Conservation (phyloP, 2,329 filamentous ascomycete genomes). For the Botrytis elliptica region DNA sequence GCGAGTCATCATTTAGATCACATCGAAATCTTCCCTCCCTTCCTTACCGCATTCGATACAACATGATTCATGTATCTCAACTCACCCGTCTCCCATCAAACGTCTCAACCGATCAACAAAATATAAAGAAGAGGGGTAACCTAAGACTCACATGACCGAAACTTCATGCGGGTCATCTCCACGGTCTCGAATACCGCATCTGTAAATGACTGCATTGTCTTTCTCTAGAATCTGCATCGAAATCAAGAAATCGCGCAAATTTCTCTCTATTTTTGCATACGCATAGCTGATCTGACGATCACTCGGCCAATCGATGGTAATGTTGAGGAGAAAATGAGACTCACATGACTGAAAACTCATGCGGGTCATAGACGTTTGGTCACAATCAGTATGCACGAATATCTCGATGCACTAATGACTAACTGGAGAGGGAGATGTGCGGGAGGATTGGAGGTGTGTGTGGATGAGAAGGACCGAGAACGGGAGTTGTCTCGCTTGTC, state of each 20-base stretch:
- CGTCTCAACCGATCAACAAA: neutral
- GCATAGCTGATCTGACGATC: neutral
- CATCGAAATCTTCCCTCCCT: neutral
- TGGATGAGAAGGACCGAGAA: conserved; percentile 14
- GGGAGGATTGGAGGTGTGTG: neutral
- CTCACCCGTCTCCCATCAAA: neutral
- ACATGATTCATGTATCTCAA: neutral
- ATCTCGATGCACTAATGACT: neutral
- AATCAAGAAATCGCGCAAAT: neutral
- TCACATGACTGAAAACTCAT: conserved; percentile 14
- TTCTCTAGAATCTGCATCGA: neutral
- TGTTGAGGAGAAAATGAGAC: neutral
- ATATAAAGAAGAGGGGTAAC: neutral
- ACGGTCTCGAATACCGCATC: neutral
- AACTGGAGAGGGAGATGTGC: neutral
- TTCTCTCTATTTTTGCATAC: neutral
- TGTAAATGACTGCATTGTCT: neutral
- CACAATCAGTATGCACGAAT: neutral
- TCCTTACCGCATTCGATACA: neutral
- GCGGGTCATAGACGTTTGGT: neutral
- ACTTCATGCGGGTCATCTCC: conserved; percentile 5
- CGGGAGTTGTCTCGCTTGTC: neutral
- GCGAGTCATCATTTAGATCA: neutral
- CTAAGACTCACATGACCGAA: neutral
- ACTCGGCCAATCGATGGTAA: neutral